Evolutionary conservation across 257 asterid species (phyloP).

Genomic region (Solanum chilense): DNA sequence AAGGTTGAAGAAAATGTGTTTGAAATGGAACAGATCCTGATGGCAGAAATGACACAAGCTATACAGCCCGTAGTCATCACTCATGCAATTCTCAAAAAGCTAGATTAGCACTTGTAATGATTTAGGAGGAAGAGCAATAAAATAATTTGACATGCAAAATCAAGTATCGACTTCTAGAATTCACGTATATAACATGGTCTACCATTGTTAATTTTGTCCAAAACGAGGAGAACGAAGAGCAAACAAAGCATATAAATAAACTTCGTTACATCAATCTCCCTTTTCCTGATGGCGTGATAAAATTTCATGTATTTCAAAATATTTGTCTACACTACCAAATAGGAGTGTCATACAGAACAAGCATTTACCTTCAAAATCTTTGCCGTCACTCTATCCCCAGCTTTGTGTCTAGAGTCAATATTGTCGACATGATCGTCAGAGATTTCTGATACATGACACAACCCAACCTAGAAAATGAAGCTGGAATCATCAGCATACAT

Average conservation of each 20-base stretch:
- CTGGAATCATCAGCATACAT: conserved; percentile 8
- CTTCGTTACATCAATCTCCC: neutral
- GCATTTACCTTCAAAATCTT: conserved; percentile 78
- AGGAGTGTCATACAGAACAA: neutral
- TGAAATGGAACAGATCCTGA: neutral
- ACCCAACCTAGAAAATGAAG: conserved; percentile 58
- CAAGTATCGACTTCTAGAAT: neutral
- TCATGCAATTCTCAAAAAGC: neutral
- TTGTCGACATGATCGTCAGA: conserved; percentile 60
- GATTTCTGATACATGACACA: conserved; percentile 92
- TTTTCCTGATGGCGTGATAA: neutral
- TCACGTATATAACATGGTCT: neutral
- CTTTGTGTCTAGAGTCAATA: conserved; percentile 40
- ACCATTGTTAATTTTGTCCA: neutral
- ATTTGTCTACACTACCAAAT: neutral
- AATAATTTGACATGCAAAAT: neutral
- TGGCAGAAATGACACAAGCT: neutral
- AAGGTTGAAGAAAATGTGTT: neutral
- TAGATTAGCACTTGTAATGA: neutral
- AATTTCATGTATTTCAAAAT: neutral
- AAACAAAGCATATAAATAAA: neutral
- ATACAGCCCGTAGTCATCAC: neutral
- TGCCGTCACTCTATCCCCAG: conserved; percentile 64
- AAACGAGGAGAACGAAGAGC: neutral
- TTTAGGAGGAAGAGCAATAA: neutral